Evolutionary conservation across 2,329 filamentous ascomycete species (phyloP), one percentile per base, ranked within the genome.

Genomic region (Fusarium aywerte): DNA sequence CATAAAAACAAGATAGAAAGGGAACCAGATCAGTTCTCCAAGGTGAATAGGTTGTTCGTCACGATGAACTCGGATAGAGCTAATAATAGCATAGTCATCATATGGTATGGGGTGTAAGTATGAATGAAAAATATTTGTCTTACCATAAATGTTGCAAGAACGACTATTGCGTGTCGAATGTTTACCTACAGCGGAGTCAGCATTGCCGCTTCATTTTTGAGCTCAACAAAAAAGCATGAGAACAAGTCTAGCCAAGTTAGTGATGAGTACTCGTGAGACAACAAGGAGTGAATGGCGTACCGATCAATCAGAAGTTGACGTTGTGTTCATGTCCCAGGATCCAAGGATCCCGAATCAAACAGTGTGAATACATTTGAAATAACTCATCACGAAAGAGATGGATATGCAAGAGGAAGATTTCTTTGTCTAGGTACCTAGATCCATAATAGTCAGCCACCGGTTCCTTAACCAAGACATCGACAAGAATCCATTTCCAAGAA

Each of bases 21-120:
- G 56, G 63, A 65, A 68, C 69, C 69, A 74, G 66, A 76, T 87
- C 85, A 87, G 84, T 87, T 87, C 85, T 87, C 85, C 85, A 87
- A 87, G 84, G 84, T 87, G 85, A 86, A 82, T 77, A 73, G 74
- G 71, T 76, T 75, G 76, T 83, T 87, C 84, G 76, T 86, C 84
- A 87, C 74, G 80, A 80, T 82, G 79, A 83, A 84, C 80, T 87
- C 84, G 80, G 60, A 68, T 62, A 68, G 74, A 81, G 79, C 81
- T 80, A 77, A 58, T 81, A 79, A 79, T 78, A 76, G 76, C 75
- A 35, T 80, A 79, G 61, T 84, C 84, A 86, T 86, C 84, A 79
- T 76, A 69, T 79, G 82, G 80, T 78, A 72, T 64, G 52, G 56
- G 35, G 27, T 6, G 13, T 25, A 50, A 18, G n/a, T 21, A 32